Conservation (phyloP, 371 early-diverging fungal genomes). For the Cladochytrium tenue region DNA sequence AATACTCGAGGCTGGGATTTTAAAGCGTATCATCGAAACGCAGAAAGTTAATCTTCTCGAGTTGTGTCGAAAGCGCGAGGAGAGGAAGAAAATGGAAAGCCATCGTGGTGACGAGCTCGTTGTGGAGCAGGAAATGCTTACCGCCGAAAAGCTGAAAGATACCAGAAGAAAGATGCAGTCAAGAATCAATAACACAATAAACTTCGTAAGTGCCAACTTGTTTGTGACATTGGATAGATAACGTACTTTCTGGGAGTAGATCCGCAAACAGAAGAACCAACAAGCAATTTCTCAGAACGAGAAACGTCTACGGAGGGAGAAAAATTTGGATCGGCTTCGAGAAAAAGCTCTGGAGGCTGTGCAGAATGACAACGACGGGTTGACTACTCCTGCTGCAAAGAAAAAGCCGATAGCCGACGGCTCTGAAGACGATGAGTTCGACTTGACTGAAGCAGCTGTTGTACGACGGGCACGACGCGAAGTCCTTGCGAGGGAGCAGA, state of each 20-base stretch:
- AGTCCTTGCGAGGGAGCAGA: not conserved
- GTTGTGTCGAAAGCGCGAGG: not conserved
- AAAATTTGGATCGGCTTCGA: not conserved
- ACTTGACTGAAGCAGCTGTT: constrained; percentile 16
- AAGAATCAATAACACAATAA: constrained; percentile 1
- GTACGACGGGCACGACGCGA: constrained; percentile 19
- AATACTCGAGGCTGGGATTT: constrained; percentile 12
- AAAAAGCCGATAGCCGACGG: too few species aligned
- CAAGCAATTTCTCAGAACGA: not conserved
- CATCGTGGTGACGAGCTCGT: not conserved
- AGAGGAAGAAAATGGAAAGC: constrained; percentile 3
- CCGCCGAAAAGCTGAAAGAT: constrained; percentile 5
- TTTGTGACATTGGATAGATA: not conserved
- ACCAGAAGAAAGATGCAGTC: not conserved
- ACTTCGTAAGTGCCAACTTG: not conserved
- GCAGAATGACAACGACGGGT: not conserved
- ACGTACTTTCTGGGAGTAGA: too few species aligned
- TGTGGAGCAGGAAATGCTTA: not conserved
- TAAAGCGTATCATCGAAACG: constrained; percentile 7
- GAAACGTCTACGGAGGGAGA: not conserved
- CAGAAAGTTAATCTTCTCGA: not conserved
- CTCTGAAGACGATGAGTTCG: constrained; percentile 7
- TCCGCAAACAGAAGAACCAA: not conserved
- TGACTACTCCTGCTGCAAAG: too few species aligned
- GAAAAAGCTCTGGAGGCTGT: not conserved